Percentiles rank a stretch among this genome's conserved stretches.
Evolutionary conservation across 1,284 basidiomycete genomes (phyloP).

Genomic region (Moesziomyces sp.): DNA sequence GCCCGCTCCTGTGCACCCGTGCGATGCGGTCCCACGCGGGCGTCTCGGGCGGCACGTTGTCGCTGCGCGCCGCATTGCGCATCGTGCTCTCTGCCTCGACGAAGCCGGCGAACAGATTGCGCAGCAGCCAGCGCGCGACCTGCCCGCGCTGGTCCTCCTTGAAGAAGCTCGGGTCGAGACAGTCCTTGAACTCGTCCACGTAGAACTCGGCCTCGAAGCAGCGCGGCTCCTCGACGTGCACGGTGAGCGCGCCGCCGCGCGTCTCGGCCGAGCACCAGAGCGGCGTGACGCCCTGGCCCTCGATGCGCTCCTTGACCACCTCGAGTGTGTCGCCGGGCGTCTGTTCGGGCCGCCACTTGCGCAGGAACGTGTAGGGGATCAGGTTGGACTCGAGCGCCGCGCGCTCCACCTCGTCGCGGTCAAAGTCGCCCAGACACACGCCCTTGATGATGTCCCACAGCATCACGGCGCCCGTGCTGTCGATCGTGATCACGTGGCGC

Average conservation of each 20-base stretch:
- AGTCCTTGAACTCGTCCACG: conserved; percentile 78
- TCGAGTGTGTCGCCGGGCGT: conserved; percentile 78
- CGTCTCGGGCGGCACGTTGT: conserved; percentile 21
- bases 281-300: conserved; percentile 86
- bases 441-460: conserved; percentile 91
- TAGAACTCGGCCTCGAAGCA: conserved; percentile 96
- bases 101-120: conserved; percentile 64
- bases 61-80: conserved; percentile 23
- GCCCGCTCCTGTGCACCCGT: conserved; percentile 21
- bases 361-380: conserved; percentile 21
- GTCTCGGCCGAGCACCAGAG: conserved; percentile 91
- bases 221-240: conserved; percentile 82
- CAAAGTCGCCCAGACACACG: conserved; percentile 79
- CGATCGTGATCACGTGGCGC: conserved; percentile 88
- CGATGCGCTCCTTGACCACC: conserved; percentile 84
- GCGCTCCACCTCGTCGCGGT: conserved; percentile 75
- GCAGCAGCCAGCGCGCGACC: conserved; percentile 64
- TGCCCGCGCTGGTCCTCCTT: conserved; percentile 76
- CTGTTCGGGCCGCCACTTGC: conserved; percentile 49
- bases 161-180: conserved; percentile 64
- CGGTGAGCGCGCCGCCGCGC: conserved; percentile 84
- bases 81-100: conserved; percentile 56
- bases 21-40: conserved; percentile 43
- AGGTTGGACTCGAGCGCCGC: conserved; percentile 38
- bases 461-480: conserved; percentile 83